phyloP scores from a whole-genome alignment of 768 basidiomycete species.

The Rhodotorula sphaerocarpa region DNA sequence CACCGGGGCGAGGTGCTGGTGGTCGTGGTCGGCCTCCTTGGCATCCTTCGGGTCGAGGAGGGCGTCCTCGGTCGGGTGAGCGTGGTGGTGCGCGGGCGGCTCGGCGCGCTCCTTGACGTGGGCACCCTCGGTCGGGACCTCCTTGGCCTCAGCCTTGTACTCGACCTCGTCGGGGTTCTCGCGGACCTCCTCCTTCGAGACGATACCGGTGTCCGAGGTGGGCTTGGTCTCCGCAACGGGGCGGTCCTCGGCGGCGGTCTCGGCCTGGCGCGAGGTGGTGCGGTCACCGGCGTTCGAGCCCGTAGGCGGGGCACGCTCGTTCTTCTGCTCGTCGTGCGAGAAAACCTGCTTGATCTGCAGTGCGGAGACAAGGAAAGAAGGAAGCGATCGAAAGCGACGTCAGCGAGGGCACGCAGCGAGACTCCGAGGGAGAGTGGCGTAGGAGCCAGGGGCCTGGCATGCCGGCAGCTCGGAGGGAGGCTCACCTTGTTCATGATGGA shows the following conservation, averaged over 20 bases:
- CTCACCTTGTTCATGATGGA: slow-evolving; percentile 22
- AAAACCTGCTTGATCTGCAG: slow-evolving; percentile 30
- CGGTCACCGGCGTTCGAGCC: background rate
- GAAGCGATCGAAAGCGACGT: background rate
- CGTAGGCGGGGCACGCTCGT: background rate
- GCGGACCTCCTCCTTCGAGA: background rate
- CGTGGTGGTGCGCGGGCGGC: slow-evolving; percentile 10
- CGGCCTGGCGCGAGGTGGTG: background rate
- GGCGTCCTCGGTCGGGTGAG: slow-evolving; percentile 9
- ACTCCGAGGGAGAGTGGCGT: background rate
- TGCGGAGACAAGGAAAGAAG: background rate
- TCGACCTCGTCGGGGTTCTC: background rate
- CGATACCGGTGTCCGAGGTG: background rate
- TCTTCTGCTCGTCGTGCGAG: slow-evolving; percentile 14
- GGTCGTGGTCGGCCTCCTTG: slow-evolving; percentile 24
- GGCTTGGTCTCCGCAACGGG: background rate
- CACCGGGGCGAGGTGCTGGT: slow-evolving; percentile 31
- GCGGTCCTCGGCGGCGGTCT: background rate
- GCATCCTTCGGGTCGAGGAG: slow-evolving; percentile 10
- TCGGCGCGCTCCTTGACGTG: slow-evolving; percentile 11
- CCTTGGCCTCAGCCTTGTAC: background rate
- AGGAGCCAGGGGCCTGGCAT: too few relatives aligned
- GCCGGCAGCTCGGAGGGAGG: too few relatives aligned
- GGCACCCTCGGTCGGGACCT: background rate
- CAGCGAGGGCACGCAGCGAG: too few relatives aligned